These are phyloP conservation scores for Pythium periplocum DNA, from an alignment of 352 stramenopile species.

Conservation along the genomic window DNA sequence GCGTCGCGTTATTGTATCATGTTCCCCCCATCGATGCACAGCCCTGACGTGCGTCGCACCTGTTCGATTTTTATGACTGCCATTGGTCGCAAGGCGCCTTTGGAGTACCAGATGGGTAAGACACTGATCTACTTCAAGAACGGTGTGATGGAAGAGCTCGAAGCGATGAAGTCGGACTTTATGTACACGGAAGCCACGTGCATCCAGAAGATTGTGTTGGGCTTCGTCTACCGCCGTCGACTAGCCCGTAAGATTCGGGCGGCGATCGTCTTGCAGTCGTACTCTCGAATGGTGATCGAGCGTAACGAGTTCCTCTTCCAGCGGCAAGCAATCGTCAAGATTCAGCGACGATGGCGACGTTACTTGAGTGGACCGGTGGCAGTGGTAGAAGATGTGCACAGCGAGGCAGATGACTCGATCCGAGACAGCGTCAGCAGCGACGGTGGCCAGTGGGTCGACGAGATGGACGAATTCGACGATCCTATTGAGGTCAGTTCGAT, in stretches of 20 bases:
- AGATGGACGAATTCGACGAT: conserved; percentile 25
- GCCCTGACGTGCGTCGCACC: conserved; percentile 64
- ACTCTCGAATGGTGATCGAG: conserved; percentile 72
- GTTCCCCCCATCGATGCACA: conserved; percentile 86
- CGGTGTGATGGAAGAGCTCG: conserved; percentile 92
- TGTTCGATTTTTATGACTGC: conserved; percentile 78
- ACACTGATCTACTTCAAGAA: conserved; percentile 96
- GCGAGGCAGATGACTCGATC: conserved; percentile 38
- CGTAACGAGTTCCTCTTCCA: conserved; percentile 66
- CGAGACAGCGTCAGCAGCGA: conserved; percentile 25
- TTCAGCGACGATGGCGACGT: conserved; percentile 61
- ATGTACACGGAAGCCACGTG: conserved; percentile 88
- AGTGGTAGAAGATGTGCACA: conserved; percentile 20
- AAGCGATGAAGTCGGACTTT: conserved; percentile 91
- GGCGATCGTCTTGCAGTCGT: conserved; percentile 78
- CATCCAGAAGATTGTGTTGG: conserved; percentile 76
- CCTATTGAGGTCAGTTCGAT: conserved; percentile 9
- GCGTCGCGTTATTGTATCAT: conserved; percentile 85
- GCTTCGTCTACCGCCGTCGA: conserved; percentile 74
- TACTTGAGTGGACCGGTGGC: conserved; percentile 38
- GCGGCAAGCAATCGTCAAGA: conserved; percentile 58
- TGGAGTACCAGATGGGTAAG: conserved; percentile 91
- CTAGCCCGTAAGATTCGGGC: conserved; percentile 59
- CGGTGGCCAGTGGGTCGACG: conserved; percentile 28
- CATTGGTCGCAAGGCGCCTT: conserved; percentile 74